These are phyloP conservation scores for Panaeolus papilionaceus DNA, from an alignment of 768 basidiomycete genomes.

Conservation along the genomic window DNA sequence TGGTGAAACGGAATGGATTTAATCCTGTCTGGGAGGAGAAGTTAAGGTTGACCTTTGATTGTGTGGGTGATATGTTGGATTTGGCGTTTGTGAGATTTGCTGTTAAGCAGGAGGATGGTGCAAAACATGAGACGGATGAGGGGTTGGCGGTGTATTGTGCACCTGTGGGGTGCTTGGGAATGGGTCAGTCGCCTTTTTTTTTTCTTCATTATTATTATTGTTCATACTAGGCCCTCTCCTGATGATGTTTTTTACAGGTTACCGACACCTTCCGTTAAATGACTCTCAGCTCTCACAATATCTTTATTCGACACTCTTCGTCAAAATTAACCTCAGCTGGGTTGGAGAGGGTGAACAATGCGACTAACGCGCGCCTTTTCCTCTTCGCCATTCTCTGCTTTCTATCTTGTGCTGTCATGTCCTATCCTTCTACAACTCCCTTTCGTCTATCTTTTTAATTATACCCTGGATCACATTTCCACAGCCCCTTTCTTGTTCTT, in stretches of 20 bases:
- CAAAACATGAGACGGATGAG: conserved; percentile 56
- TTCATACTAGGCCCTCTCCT: no score
- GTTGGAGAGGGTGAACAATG: conserved; percentile 12
- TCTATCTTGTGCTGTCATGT: no score
- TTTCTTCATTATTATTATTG: no score
- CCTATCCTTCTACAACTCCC: no score
- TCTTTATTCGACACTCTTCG: conserved; percentile 93
- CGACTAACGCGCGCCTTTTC: not conserved
- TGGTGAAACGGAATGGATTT: conserved; percentile 90
- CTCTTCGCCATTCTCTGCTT: no score
- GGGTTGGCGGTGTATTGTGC: conserved; percentile 81
- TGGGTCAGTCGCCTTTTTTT: conserved; percentile 51
- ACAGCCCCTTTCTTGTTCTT: not conserved
- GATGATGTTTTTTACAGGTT: conserved; percentile 51
- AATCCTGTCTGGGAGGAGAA: conserved; percentile 90
- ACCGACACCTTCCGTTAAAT: conserved; percentile 90
- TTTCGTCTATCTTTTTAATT: not conserved
- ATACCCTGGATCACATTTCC: not conserved
- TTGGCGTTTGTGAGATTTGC: conserved; percentile 86
- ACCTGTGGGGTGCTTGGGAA: conserved; percentile 74
- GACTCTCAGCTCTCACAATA: conserved; percentile 89
- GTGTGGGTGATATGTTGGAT: conserved; percentile 80
- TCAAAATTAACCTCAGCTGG: conserved; percentile 60
- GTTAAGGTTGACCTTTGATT: conserved; percentile 75
- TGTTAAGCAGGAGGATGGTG: conserved; percentile 65